phyloP scores from a whole-genome alignment of 1,284 basidiomycete genomes.

The Baeospora myosura region DNA sequence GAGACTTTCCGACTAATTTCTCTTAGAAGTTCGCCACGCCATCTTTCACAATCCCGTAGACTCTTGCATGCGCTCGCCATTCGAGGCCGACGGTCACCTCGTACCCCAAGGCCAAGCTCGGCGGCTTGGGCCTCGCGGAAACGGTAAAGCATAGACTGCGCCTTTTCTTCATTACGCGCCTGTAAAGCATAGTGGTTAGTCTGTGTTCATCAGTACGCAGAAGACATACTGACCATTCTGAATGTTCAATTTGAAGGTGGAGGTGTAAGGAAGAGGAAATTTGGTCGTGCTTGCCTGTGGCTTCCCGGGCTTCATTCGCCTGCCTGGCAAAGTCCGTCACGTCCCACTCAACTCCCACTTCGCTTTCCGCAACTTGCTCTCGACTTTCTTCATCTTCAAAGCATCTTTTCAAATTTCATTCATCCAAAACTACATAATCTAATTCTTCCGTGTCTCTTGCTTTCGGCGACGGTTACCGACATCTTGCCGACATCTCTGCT shows the following conservation, averaged over 20 bases:
- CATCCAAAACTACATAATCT: neutral
- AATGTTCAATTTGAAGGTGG: too few relatives aligned
- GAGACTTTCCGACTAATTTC: conserved; percentile 88
- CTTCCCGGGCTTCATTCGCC: neutral
- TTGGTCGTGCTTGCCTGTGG: neutral
- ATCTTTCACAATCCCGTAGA: conserved; percentile 78
- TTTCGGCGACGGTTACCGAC: too few relatives aligned
- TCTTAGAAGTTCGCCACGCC: conserved; percentile 6
- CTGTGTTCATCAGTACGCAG: too few relatives aligned
- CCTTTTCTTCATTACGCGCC: conserved; percentile 97
- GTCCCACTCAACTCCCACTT: neutral
- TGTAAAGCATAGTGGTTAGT: conserved; percentile 29
- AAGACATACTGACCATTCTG: neutral
- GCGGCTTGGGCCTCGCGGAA: conserved; percentile 96
- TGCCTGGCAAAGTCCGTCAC: neutral
- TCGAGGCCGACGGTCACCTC: conserved; percentile 75
- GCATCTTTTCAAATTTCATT: neutral
- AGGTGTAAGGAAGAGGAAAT: neutral
- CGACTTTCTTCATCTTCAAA: neutral
- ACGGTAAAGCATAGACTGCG: conserved; percentile 97
- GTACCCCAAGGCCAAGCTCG: conserved; percentile 85
- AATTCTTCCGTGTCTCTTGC: too few relatives aligned
- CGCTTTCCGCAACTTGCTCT: neutral
- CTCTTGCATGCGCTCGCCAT: conserved; percentile 90
- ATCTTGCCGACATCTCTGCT: too few relatives aligned